Conservation (phyloP, 352 stramenopile genomes). For the Halophytophthora batemanensis region DNA sequence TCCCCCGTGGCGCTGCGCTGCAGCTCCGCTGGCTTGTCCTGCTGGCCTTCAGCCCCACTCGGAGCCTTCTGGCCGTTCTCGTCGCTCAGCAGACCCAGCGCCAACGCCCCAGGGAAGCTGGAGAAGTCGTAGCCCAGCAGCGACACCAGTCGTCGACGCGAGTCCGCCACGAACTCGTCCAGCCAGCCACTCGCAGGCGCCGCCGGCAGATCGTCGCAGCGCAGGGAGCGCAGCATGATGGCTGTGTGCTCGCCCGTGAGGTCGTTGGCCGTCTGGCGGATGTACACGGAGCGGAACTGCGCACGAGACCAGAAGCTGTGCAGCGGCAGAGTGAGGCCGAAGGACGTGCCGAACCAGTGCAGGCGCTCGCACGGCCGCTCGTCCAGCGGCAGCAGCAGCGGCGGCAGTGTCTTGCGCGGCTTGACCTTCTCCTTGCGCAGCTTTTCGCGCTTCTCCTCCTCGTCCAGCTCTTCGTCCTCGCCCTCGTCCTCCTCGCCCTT, state of each 20-base stretch:
- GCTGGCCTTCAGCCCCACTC: conserved; percentile 7
- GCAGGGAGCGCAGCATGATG: conserved; percentile 87
- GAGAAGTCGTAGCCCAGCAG: conserved; percentile 94
- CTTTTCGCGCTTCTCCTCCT: conserved; percentile 52
- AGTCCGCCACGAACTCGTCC: conserved; percentile 93
- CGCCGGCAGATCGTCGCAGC: conserved; percentile 74
- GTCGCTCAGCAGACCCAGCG: conserved; percentile 89
- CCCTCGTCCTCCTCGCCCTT: conserved; percentile 29
- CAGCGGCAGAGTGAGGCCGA: conserved; percentile 95
- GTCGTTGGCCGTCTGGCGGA: conserved; percentile 99
- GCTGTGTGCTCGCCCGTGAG: conserved; percentile 98
- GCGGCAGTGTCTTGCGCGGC: conserved; percentile 95
- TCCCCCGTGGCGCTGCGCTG: conserved; percentile 71
- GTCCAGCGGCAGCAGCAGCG: conserved; percentile 94
- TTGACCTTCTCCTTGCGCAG: conserved; percentile 89
- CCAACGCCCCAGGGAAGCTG: conserved; percentile 87
- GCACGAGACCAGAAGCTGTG: conserved; percentile 97
- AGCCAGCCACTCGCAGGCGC: conserved; percentile 90
- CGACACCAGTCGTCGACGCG: conserved; percentile 91
- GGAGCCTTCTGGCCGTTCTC: conserved; percentile 23
- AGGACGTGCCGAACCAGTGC: conserved; percentile 98
- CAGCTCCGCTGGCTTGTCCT: conserved; percentile 28
- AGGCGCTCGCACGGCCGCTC: conserved; percentile 93
- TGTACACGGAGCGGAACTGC: conserved; percentile 96
- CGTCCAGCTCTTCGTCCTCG: conserved; percentile 29